phyloP scores from a whole-genome alignment of 2,329 filamentous ascomycete species.

The Fusarium siculi region DNA sequence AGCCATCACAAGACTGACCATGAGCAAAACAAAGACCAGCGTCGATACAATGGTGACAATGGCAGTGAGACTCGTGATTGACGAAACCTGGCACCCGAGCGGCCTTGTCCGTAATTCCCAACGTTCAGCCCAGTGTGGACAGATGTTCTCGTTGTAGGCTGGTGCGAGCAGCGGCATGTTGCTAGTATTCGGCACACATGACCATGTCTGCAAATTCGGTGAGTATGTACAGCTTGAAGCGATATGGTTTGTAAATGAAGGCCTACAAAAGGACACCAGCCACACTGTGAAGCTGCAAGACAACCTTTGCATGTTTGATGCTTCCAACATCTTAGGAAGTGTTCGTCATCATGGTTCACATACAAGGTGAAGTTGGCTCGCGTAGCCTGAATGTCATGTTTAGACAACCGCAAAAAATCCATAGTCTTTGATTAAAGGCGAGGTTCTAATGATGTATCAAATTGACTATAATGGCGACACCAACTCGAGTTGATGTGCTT shows the following conservation, averaged over 20 bases:
- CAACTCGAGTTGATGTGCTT: background rate
- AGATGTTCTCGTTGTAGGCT: slow-evolving; percentile 60
- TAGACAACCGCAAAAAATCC: slow-evolving; percentile 12
- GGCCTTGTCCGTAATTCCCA: slow-evolving; percentile 53
- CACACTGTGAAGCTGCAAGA: slow-evolving; percentile 56
- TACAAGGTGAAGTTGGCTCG: slow-evolving; percentile 48
- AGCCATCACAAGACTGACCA: slow-evolving; percentile 36
- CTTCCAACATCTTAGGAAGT: slow-evolving; percentile 62
- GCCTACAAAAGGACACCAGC: slow-evolving; percentile 65
- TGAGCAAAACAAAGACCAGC: slow-evolving; percentile 41
- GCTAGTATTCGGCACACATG: slow-evolving; percentile 64
- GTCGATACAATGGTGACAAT: slow-evolving; percentile 46
- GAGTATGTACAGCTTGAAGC: background rate
- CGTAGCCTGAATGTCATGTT: slow-evolving; percentile 18
- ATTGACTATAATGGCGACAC: background rate
- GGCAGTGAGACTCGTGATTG: slow-evolving; percentile 48
- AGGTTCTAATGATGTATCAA: background rate
- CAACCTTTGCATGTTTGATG: slow-evolving; percentile 61
- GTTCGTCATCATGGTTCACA: slow-evolving; percentile 47
- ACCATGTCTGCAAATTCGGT: slow-evolving; percentile 56
- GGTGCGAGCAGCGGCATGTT: slow-evolving; percentile 61
- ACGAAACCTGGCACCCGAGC: slow-evolving; percentile 51
- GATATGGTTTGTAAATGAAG: background rate
- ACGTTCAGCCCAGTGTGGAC: slow-evolving; percentile 60
- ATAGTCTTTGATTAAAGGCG: slow-evolving; percentile 6